Percentiles rank a stretch among this genome's conserved stretches.
phyloP scores from a whole-genome alignment of 129 eudicot species.

The Lonicera japonica region DNA sequence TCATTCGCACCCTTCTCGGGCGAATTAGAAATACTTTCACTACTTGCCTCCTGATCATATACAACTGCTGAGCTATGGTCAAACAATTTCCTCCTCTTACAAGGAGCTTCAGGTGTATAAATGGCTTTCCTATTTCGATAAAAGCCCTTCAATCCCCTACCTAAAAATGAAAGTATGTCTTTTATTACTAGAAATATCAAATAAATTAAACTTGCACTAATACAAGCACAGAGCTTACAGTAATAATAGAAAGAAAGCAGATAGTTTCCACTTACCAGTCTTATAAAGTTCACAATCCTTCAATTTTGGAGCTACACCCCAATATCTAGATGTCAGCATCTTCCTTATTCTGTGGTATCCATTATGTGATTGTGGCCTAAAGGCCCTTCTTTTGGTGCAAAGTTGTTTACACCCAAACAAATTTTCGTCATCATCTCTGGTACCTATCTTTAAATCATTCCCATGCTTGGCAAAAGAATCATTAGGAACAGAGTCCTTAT shows the following conservation, averaged over 20 bases:
- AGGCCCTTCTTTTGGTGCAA: constrained; percentile 54
- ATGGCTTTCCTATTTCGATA: constrained; percentile 42
- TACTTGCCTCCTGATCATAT: constrained; percentile 56
- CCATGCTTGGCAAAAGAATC: constrained; percentile 52
- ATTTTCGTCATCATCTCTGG: constrained; percentile 94
- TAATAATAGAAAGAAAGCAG: background rate
- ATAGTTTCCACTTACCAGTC: constrained; percentile 46
- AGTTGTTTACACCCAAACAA: constrained; percentile 47
- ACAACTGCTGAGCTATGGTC: constrained; percentile 35
- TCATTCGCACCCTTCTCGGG: constrained; percentile 35
- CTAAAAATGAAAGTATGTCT: constrained; percentile 21
- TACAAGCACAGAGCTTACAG: background rate
- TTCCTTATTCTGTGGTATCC: constrained; percentile 68
- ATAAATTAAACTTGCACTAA: background rate
- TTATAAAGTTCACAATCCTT: constrained; percentile 47
- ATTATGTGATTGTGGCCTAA: constrained; percentile 49
- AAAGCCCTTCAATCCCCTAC: constrained; percentile 40
- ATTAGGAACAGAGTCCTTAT: constrained; percentile 46
- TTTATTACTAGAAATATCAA: constrained; percentile 6
- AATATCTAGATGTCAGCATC: constrained; percentile 55
- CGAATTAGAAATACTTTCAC: constrained; percentile 70
- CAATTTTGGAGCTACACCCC: constrained; percentile 76
- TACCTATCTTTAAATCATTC: constrained; percentile 61
- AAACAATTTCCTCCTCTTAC: constrained; percentile 58
- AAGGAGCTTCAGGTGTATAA: constrained; percentile 30